Base-by-base conservation (phyloP, 371 early-diverging fungal genomes). In the Syncephalis fuscata region DNA sequence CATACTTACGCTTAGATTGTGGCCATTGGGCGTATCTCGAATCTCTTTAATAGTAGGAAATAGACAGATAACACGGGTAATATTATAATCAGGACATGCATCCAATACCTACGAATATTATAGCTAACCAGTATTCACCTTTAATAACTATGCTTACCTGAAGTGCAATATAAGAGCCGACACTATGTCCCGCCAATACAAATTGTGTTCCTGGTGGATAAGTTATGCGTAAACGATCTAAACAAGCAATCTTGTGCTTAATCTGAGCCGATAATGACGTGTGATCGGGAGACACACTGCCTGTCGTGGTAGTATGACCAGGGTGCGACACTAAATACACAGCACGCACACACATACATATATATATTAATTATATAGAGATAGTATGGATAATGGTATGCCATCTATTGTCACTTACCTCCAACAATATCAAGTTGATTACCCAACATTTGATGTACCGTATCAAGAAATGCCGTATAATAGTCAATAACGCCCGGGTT, bases 1-100 rank as follows among this genome's bases (percentile, higher is more conserved):
- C 22, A 27, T 21, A 49, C 56, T 50, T 65, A 76, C 73, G 48
- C 64, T 55, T 40, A 85, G 59, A 32, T 71, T 59, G 5, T 66
- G 64, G 2, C 88, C 91, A 22, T 80, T 76, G 3, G 87, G 86
- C 14, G 86, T 81, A 5, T 69, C 58, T 0, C 74, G 77, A 49
- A 90, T 85, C 20, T 76, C 64, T 38, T 77, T 74, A 2, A 90
- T 54, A 0, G 86, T 78, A 8, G 91, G 91, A 52, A 88, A 88
- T 46, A 90, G 60, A 1, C 68, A 68, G 46, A 85, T 68, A 2
- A 81, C 54, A 2, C 75, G 73, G 27, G 59, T 60, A 25, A 90
- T 76, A 10, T 64, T 61, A 44, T 67, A 66, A 32, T 63, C 52
- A 9, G 77, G 80, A 8, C 78, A 65, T 17, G 63, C 59, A 46